Percentiles rank a stretch among this genome's conserved stretches.
Conservation (phyloP, 495 filamentous ascomycete genomes). For the Letharia lupina region DNA sequence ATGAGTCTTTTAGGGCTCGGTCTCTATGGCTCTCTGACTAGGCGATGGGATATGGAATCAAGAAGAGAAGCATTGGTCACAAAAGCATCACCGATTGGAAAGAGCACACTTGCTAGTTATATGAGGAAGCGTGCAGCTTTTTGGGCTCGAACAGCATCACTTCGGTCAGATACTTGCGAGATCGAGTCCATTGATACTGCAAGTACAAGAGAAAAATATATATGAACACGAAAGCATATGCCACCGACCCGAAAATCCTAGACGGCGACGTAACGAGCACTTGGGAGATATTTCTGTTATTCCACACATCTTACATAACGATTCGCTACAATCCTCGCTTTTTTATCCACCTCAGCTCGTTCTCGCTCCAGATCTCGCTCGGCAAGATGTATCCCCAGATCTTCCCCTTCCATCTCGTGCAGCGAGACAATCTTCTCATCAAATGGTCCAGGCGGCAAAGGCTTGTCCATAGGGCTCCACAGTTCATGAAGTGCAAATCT, state of each 20-base stretch:
- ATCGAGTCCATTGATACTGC: not conserved
- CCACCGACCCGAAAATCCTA: not conserved
- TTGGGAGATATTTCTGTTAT: not conserved
- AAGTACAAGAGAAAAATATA: not conserved
- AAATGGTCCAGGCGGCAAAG: conserved; percentile 5
- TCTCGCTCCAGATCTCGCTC: conserved; percentile 6
- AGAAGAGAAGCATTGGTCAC: too few relatives aligned
- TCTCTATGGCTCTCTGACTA: too few relatives aligned
- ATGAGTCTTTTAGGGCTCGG: too few relatives aligned
- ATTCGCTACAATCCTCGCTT: conserved; percentile 4
- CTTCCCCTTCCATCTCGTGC: conserved; percentile 6
- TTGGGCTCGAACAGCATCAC: not conserved
- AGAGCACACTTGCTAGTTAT: too few relatives aligned
- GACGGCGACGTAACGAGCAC: not conserved
- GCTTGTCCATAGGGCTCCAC: conserved; percentile 8
- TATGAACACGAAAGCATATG: not conserved
- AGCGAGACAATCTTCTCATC: conserved; percentile 4
- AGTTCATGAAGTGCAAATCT: conserved; percentile 6
- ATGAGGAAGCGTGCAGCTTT: too few relatives aligned
- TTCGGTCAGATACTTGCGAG: not conserved
- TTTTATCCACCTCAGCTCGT: conserved; percentile 4
- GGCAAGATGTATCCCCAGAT: not conserved
- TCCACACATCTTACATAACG: not conserved
- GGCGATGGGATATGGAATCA: too few relatives aligned
- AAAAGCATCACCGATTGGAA: too few relatives aligned